Conservation (phyloP, 2,329 filamentous ascomycete species). For the Aspergillus tamarii region DNA sequence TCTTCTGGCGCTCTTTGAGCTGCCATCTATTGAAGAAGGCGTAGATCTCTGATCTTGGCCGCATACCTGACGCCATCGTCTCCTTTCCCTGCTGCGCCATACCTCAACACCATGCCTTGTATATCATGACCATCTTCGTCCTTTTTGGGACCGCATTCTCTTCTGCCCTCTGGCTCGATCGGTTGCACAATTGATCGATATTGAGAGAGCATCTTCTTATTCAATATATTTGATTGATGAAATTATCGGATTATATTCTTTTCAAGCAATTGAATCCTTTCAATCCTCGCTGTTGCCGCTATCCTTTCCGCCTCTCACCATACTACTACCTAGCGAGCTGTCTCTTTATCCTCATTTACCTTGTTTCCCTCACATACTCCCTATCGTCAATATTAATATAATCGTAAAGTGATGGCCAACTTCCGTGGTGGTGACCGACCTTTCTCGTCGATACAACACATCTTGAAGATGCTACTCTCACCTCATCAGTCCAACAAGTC, state of each 20-base stretch:
- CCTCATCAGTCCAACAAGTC: conserved; percentile 44
- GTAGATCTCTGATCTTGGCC: conserved; percentile 29
- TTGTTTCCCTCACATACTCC: conserved; percentile 13
- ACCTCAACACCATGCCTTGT: conserved; percentile 33
- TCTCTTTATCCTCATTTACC: conserved; percentile 14
- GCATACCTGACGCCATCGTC: conserved; percentile 23
- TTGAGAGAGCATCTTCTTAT: conserved; percentile 29
- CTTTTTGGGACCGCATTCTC: conserved; percentile 37
- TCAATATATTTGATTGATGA: conserved; percentile 19
- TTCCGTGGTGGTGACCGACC: conserved; percentile 35
- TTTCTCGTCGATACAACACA: conserved; percentile 43
- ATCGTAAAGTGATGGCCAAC: conserved; percentile 34
- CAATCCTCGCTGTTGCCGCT: conserved; percentile 9
- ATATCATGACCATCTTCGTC: conserved; percentile 49
- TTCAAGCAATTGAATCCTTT: conserved; percentile 15
- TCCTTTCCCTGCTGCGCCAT: conserved; percentile 12
- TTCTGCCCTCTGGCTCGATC: conserved; percentile 33
- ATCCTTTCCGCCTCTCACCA: conserved; percentile 11
- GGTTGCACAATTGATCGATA: conserved; percentile 31
- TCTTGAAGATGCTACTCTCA: conserved; percentile 50
- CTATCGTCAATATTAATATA: conserved; percentile 9
- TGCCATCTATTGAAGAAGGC: conserved; percentile 32
- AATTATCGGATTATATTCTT: conserved; percentile 15
- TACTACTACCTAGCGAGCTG: conserved; percentile 15
- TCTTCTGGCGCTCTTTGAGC: conserved; percentile 34